phyloP scores from a whole-genome alignment of 2,329 filamentous ascomycete species.

The Huntiella omanensis region DNA sequence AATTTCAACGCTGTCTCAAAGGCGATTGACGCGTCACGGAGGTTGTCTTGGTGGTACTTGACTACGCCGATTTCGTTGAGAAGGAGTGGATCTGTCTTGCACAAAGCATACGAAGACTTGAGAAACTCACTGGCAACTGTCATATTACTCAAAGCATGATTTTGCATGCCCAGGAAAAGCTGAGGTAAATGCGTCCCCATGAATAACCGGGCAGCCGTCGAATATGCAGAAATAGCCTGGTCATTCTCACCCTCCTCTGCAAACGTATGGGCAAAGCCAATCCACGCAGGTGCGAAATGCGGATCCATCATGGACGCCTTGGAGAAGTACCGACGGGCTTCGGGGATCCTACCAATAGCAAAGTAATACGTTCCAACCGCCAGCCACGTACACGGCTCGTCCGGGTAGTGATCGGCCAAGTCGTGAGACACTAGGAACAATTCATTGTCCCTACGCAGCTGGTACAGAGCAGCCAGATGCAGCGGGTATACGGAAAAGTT shows the following conservation, averaged over 20 bases:
- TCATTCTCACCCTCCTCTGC: conserved; percentile 95
- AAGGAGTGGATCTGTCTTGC: conserved; percentile 69
- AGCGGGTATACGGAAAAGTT: conserved; percentile 79
- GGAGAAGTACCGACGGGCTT: conserved; percentile 88
- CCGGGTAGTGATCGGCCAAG: conserved; percentile 74
- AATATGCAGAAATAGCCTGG: conserved; percentile 94
- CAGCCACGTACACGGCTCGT: conserved; percentile 82
- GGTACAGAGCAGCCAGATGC: conserved; percentile 78
- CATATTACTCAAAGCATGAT: conserved; percentile 90
- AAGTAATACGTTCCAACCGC: conserved; percentile 94
- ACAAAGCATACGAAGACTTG: conserved; percentile 68
- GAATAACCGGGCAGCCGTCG: conserved; percentile 81
- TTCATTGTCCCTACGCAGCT: conserved; percentile 69
- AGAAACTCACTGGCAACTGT: conserved; percentile 85
- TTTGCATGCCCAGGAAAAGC: conserved; percentile 95
- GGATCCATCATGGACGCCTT: conserved; percentile 96
- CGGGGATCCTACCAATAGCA: conserved; percentile 69
- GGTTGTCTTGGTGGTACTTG: conserved; percentile 76
- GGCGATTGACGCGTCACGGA: conserved; percentile 54
- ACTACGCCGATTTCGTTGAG: conserved; percentile 93
- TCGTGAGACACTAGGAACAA: conserved; percentile 87
- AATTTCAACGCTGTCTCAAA: conserved; percentile 64
- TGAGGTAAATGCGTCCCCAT: conserved; percentile 94
- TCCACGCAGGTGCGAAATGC: conserved; percentile 95
- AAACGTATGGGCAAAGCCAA: conserved; percentile 96